A percentile compares a stretch with the other conserved stretches of the same genome.
phyloP scores from a whole-genome alignment of 2,329 filamentous ascomycete species.

The Claviceps fusiformis region DNA sequence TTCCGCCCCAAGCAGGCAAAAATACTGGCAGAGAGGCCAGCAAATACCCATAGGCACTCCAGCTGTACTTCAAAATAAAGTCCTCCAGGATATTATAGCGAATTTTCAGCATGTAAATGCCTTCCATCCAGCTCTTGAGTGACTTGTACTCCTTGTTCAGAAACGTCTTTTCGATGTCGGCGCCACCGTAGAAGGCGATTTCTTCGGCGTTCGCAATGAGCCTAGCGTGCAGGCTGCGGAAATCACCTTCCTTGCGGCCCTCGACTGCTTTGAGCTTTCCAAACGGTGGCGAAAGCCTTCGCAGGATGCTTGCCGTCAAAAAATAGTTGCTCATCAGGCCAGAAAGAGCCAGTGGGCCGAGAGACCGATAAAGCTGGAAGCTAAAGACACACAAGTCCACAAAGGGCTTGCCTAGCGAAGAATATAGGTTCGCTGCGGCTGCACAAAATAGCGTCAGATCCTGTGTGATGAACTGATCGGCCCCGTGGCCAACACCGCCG shows the following conservation, averaged over 20 bases:
- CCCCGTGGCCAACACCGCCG: slow-evolving; percentile 79
- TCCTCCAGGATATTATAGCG: slow-evolving; percentile 98
- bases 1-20: slow-evolving; percentile 81
- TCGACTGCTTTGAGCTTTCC: slow-evolving; percentile 95
- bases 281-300: slow-evolving; percentile 83
- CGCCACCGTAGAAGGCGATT: slow-evolving; percentile 92
- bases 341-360: slow-evolving; percentile 76
- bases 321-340: slow-evolving; percentile 89
- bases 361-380: slow-evolving; percentile 84
- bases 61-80: slow-evolving; percentile 95
- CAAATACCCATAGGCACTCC: slow-evolving; percentile 95
- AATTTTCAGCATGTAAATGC: slow-evolving; percentile 94
- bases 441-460: slow-evolving; percentile 93
- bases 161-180: slow-evolving; percentile 88
- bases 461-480: slow-evolving; percentile 95
- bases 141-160: slow-evolving; percentile 86
- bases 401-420: slow-evolving; percentile 90
- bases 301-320: slow-evolving; percentile 77
- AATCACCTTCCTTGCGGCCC: slow-evolving; percentile 88
- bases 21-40: slow-evolving; percentile 89
- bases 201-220: slow-evolving; percentile 96
- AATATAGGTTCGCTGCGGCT: slow-evolving; percentile 83
- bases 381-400: slow-evolving; percentile 98
- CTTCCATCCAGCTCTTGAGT: slow-evolving; percentile 92
- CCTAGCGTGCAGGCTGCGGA: slow-evolving; percentile 77